Evolutionary conservation across 257 asterid genomes (phyloP), one percentile per base, ranked within the genome.

Genomic region (Nicotiana noctiflora): DNA sequence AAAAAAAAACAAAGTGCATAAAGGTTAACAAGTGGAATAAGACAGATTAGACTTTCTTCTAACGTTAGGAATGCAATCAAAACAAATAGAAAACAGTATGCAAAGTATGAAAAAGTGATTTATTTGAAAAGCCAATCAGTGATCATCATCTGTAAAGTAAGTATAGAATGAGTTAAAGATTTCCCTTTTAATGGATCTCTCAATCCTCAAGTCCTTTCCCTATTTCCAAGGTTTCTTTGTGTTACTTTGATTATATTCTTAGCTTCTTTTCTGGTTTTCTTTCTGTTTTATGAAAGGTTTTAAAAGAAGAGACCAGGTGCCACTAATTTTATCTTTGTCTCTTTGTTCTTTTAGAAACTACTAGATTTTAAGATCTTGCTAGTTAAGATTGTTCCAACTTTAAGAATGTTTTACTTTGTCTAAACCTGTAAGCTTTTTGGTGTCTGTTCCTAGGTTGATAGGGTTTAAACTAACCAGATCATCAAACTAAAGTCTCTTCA

Each of bases 331-430:
- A 4, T 18, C 55, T 74, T 21, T 46, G 21, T 46, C 34, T 44
- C 61, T 14, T 49, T 23, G 25, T 74, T 74, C 78, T 74, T 74
- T 49, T 49, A 72, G 59, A 57, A 44, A 46, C 44, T 46, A 74
- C 79, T 74, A 74, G 61, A 23, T 74, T 74, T 74, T 74, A 74
- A 74, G 79, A 74, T 74, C 79, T 74, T 74, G 79, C 79, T 74
- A 2, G 44, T 74, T 74, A 74, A 74, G 79, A 49, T 74, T 74
- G 79, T 49, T 74, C 62, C 79, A 74, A 23, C 79, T 74, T 74
- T 74, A 49, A 49, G 61, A 70, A 59, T 21, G 2, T 49, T 14
- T 23, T 21, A 46, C 40, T 72, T 74, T 49, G 44, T 49, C 27
- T 74, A 4, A 14, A 74, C 62, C 44, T 46, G n/a, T 74, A 74